Conservation (phyloP, 805 yeast species). For the Candida loeiensis region DNA sequence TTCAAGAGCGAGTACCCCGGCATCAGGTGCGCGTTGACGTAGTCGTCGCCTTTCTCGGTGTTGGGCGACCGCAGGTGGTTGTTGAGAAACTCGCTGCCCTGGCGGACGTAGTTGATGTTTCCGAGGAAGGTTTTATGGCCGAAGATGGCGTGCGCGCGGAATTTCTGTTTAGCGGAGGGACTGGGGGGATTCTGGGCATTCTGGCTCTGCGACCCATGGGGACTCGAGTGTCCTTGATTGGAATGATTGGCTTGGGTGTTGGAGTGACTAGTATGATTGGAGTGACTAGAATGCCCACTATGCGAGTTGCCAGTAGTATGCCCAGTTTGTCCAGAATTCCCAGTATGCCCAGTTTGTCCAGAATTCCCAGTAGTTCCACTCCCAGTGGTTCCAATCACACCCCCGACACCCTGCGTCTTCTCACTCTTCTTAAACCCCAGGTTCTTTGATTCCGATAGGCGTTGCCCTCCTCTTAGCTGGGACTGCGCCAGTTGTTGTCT, state of each 20-base stretch:
- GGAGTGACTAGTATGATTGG: no score
- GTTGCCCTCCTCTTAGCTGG: no score
- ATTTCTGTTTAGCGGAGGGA: conserved; percentile 5
- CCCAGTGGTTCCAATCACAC: no score
- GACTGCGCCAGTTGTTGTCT: no score
- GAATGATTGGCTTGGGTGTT: neutral
- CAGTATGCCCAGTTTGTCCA: no score
- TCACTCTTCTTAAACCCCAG: neutral
- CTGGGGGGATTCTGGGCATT: neutral
- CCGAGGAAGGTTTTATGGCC: conserved; percentile 24
- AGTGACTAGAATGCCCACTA: no score
- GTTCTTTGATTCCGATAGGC: neutral
- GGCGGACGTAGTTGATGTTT: conserved; percentile 22
- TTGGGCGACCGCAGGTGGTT: conserved; percentile 10
- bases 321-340: no score
- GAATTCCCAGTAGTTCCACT: no score
- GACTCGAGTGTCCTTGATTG: no score
- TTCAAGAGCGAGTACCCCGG: conserved; percentile 24
- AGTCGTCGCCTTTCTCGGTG: conserved; percentile 12
- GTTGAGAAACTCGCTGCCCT: conserved; percentile 18
- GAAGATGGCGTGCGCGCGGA: conserved; percentile 10
- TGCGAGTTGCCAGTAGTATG: no score
- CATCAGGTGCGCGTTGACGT: conserved; percentile 15
- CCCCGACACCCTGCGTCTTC: no score
- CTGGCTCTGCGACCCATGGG: no score